Percentiles rank a stretch among this genome's conserved stretches.
phyloP scores from a whole-genome alignment of 176 grass and related monocot genomes.

The Alopecurus myosuroides region DNA sequence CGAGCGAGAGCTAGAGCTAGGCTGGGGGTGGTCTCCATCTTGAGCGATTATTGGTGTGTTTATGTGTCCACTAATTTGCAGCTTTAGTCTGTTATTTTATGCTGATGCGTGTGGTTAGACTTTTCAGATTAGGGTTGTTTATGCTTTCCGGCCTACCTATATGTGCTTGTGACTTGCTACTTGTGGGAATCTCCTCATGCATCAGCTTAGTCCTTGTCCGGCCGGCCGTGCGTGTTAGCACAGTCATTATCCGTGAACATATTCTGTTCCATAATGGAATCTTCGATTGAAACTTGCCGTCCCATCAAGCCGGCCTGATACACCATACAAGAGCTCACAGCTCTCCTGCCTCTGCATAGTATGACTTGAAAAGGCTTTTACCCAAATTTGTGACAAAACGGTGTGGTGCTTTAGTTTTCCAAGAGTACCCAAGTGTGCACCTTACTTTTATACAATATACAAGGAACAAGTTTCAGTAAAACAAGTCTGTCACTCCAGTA shows the following conservation, averaged over 20 bases:
- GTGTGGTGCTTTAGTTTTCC: no score
- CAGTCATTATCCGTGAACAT: neutral
- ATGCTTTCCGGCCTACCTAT: neutral
- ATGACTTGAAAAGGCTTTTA: neutral
- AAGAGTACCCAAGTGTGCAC: no score
- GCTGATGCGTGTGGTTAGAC: neutral
- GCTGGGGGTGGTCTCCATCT: neutral
- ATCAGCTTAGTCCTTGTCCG: neutral
- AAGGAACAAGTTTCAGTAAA: no score
- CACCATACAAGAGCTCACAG: no score
- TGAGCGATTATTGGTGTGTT: neutral
- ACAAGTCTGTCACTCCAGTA: no score
- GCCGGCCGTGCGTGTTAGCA: neutral
- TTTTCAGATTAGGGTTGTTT: neutral
- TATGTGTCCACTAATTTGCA: neutral
- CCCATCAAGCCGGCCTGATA: neutral
- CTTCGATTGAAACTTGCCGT: neutral
- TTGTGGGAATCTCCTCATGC: neutral
- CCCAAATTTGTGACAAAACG: no score
- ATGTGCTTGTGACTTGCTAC: neutral
- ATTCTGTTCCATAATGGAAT: neutral
- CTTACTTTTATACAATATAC: no score
- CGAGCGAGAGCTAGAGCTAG: no score
- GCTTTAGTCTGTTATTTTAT: conserved; percentile 27
- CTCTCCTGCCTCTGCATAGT: neutral